Evolutionary conservation across 2,329 filamentous ascomycete species (phyloP).

Genomic region (Talaromyces pinophilus): DNA sequence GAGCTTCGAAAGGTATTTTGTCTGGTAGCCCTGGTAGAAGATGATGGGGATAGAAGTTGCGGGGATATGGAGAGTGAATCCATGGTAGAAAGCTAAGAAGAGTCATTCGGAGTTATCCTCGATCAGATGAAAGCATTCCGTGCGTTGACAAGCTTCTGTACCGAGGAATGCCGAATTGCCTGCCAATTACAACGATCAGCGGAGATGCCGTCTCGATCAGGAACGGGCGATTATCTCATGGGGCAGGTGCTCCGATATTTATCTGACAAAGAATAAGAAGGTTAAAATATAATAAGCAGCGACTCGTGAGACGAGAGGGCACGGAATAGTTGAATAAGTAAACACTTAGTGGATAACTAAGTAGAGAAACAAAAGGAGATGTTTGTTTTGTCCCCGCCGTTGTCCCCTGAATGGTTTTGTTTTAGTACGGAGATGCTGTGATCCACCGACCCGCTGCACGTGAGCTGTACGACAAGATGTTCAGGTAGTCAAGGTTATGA

Average conservation of each 20-base stretch:
- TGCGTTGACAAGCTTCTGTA: neutral
- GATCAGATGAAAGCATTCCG: constrained; percentile 11
- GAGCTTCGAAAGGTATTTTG: constrained; percentile 8
- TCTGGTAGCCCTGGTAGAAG: neutral
- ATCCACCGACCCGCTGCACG: constrained; percentile 8
- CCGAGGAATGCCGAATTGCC: constrained; percentile 21
- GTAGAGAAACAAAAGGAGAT: constrained; percentile 1
- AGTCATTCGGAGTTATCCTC: neutral
- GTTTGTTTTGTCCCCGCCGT: constrained; percentile 21
- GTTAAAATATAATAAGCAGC: no score
- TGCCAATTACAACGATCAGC: constrained; percentile 10
- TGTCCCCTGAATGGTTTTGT: constrained; percentile 7
- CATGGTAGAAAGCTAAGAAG: neutral
- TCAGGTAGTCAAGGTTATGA: neutral
- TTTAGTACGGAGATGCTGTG: constrained; percentile 2
- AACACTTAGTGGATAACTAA: neutral
- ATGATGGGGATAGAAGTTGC: constrained; percentile 2
- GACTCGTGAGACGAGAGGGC: no score
- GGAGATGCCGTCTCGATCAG: constrained; percentile 14
- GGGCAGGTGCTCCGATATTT: constrained; percentile 7
- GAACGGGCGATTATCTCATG: constrained; percentile 12
- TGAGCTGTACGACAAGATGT: neutral
- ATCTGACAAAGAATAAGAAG: neutral
- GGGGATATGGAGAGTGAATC: constrained; percentile 1
- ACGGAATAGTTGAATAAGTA: neutral